A percentile compares a stretch with the other conserved stretches of the same genome.
phyloP scores from a whole-genome alignment of 2,329 filamentous ascomycete species.

The Phymatotrichopsis omnivora region DNA sequence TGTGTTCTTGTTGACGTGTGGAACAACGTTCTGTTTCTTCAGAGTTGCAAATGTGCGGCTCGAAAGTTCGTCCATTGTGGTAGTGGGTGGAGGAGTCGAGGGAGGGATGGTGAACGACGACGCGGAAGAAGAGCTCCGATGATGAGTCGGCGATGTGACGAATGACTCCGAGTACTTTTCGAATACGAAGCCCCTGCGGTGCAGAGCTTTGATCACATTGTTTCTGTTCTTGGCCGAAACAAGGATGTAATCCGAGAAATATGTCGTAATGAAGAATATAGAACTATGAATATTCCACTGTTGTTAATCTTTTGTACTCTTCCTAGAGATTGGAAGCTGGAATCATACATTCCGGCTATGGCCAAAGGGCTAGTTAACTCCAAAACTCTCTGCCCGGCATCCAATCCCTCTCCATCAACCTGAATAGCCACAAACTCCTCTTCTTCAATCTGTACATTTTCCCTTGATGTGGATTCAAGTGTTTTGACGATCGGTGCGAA shows the following conservation, averaged over 20 bases:
- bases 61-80: conserved; percentile 69
- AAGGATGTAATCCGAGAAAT: conserved; percentile 94
- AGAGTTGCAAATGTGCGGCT: conserved; percentile 72
- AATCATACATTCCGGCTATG: conserved; percentile 66
- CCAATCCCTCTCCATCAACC: conserved; percentile 79
- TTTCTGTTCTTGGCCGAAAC: conserved; percentile 66
- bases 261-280: conserved; percentile 98
- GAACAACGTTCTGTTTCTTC: conserved; percentile 63
- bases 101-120: conserved; percentile 39
- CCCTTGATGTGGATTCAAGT: conserved; percentile 43
- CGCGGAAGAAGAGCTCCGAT: conserved; percentile 34
- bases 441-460: conserved; percentile 60
- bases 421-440: conserved; percentile 84
- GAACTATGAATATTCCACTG: conserved; percentile 44
- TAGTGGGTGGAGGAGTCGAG: conserved; percentile 64
- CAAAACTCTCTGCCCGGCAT: conserved; percentile 81
- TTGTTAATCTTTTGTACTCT: conserved; percentile 5
- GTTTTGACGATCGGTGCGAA: conserved; percentile 61
- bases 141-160: conserved; percentile 46
- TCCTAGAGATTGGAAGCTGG: conserved; percentile 3
- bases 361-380: conserved; percentile 86
- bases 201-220: conserved; percentile 65
- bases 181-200: conserved; percentile 74
- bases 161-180: conserved; percentile 60
- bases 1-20: conserved; percentile 46